Percentiles rank a stretch among this genome's conserved stretches.
Evolutionary conservation across 23 red algal genomes (phyloP).

Genomic region (Gracilaria caudata): DNA sequence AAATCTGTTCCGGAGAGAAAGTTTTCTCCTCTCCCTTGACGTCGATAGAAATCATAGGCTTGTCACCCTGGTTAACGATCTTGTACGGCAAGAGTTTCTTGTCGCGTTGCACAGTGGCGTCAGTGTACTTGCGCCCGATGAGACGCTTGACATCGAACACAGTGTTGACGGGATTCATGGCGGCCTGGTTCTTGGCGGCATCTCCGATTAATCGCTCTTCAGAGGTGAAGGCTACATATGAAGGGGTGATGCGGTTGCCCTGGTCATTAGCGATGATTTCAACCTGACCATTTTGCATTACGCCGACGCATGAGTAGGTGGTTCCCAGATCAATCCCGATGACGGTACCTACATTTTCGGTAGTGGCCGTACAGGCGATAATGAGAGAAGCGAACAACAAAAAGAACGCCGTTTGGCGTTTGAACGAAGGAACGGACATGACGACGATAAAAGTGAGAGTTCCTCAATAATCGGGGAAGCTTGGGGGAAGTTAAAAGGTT

Average conservation of each 20-base stretch:
- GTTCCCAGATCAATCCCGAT: conserved; percentile 99
- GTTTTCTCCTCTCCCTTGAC: conserved; percentile 89
- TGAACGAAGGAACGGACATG: conserved; percentile 11
- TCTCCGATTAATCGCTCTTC: conserved; percentile 97
- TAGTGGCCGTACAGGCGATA: conserved; percentile 37
- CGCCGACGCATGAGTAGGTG: conserved; percentile 96
- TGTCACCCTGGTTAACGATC: conserved; percentile 95
- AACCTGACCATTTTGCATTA: conserved; percentile 98
- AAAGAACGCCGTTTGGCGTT: conserved; percentile 5
- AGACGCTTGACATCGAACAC: conserved; percentile 98
- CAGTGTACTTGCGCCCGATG: conserved; percentile 89
- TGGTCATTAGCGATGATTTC: conserved; percentile 98
- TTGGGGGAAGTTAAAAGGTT: neutral
- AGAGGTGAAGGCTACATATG: conserved; percentile 94
- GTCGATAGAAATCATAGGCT: conserved; percentile 90
- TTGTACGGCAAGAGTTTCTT: conserved; percentile 93
- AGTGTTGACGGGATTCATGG: conserved; percentile 94
- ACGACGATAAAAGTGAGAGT: neutral
- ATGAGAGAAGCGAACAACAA: conserved; percentile 1
- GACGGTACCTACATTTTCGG: conserved; percentile 80
- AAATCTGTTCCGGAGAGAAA: conserved; percentile 96
- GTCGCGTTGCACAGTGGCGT: conserved; percentile 94
- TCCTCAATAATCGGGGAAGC: neutral
- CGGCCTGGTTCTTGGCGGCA: conserved; percentile 96
- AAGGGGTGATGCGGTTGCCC: conserved; percentile 97